Evolutionary conservation across 2,329 filamentous ascomycete species (phyloP), one percentile per base, ranked within the genome.

Genomic region (Colletotrichum camelliae): DNA sequence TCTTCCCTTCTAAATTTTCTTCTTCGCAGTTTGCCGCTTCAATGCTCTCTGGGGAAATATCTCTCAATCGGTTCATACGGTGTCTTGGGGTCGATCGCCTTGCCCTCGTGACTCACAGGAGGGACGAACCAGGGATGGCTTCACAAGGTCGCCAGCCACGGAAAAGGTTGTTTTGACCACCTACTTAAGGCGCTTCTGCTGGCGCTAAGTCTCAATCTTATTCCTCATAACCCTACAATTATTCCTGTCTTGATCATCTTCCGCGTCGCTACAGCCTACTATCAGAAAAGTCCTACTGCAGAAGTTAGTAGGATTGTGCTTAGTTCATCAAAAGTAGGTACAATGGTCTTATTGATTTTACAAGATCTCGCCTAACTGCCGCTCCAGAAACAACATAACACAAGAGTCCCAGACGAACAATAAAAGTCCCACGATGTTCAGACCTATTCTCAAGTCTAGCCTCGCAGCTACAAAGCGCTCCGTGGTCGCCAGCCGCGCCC

Each of bases 351-450:
- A 12, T n/a, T 10, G 24, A 0, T 5, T 16, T 0, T 6, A 10
- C 2, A 10, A 43, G 0, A 43, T 6, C 18, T 43, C 9, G 10
- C 3, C 2, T n/a, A 43, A 43, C 18, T 43, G 0, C 18, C n/a
- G 0, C 0, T 43, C 18, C 2, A 43, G 39, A 43, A 43, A n/a
- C 0, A 3, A 43, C 0, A 18, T 1, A 4, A 39, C 6, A 18
- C 8, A 6, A 43, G 0, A 18, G 18, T 16, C 37, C 37, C 16
- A n/a, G 2, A 43, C 39, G 18, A 43, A n/a, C 0, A 43, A 5
- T 1, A 43, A 1, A 10, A 43, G 16, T 18, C 2, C 5, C 8
- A 43, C 2, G 4, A 43, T 43, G 39, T 12, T 6, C 18, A 43
- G 39, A 43, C 39, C 10, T 18, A n/a, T 4, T 10, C 5, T n/a